Evolutionary conservation across 2,329 filamentous ascomycete genomes (phyloP).

Genomic region (Alternaria brassicicola): DNA sequence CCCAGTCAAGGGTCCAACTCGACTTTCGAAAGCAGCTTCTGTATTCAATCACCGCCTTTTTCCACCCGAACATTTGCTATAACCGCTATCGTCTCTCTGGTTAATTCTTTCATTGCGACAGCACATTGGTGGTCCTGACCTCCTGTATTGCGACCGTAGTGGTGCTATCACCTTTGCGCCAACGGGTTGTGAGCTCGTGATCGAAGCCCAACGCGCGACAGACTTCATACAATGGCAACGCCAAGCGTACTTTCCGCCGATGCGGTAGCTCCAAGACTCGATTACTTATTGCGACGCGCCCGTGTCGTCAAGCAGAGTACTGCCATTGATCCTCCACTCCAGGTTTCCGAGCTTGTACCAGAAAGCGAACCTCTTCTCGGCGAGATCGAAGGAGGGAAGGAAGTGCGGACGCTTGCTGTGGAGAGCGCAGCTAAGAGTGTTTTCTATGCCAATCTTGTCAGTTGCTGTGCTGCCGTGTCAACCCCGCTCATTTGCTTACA

Average conservation of each 20-base stretch:
- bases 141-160: background rate
- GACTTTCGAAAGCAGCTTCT: slow-evolving; percentile 9
- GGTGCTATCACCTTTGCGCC: background rate
- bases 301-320: slow-evolving; percentile 48
- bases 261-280: slow-evolving; percentile 43
- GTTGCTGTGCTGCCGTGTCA: slow-evolving; percentile 35
- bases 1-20: slow-evolving; percentile 12
- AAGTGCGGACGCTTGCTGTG: slow-evolving; percentile 68
- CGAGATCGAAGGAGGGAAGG: slow-evolving; percentile 50
- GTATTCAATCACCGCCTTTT: slow-evolving; percentile 4
- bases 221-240: slow-evolving; percentile 34
- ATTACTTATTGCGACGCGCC: slow-evolving; percentile 51
- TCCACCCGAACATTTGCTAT: background rate
- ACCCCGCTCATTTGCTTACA: slow-evolving; percentile 17
- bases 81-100: background rate
- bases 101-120: background rate
- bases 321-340: slow-evolving; percentile 54
- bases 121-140: background rate
- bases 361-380: slow-evolving; percentile 38
- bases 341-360: slow-evolving; percentile 48
- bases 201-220: slow-evolving; percentile 5
- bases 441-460: slow-evolving; percentile 80
- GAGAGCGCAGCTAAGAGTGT: slow-evolving; percentile 83
- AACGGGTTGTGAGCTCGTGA: slow-evolving; percentile 6
- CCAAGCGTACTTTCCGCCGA: slow-evolving; percentile 31